A percentile compares a stretch with the other conserved stretches of the same genome.
Conservation (phyloP, 768 basidiomycete species). For the Austroboletus eburneus region DNA sequence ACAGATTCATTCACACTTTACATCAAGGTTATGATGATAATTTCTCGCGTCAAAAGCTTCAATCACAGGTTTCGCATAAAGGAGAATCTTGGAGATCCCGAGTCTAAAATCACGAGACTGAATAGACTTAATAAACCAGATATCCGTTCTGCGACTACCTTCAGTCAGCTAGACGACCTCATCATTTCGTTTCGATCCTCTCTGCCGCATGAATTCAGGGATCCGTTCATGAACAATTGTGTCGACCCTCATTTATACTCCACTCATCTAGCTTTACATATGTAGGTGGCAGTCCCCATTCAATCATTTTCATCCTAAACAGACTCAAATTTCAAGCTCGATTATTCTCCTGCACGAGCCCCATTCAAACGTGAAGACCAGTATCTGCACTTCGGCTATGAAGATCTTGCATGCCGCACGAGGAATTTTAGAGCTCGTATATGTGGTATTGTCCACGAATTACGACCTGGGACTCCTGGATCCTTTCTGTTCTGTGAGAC, state of each 20-base stretch:
- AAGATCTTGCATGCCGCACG: conserved; percentile 66
- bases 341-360: conserved; percentile 73
- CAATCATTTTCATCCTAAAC: conserved; percentile 35
- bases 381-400: conserved; percentile 63
- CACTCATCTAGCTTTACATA: conserved; percentile 29
- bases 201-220: conserved; percentile 52
- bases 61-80: conserved; percentile 62
- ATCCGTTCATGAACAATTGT: conserved; percentile 48
- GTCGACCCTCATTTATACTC: conserved; percentile 58
- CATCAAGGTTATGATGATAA: conserved; percentile 62
- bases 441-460: conserved; percentile 63
- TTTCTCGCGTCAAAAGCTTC: conserved; percentile 60
- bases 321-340: conserved; percentile 42
- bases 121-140: conserved; percentile 45
- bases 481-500: conserved; percentile 60
- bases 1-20: conserved; percentile 71
- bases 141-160: conserved; percentile 56
- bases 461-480: conserved; percentile 69
- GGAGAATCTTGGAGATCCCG: conserved; percentile 56
- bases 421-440: conserved; percentile 62
- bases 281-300: conserved; percentile 23
- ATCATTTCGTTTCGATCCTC: conserved; percentile 55
- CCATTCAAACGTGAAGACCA: conserved; percentile 56
- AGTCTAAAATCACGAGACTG: conserved; percentile 20
- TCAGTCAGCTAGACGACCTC: conserved; percentile 57